Base-by-base conservation (phyloP, 768 basidiomycete species). In the Lentinula detonsa region DNA sequence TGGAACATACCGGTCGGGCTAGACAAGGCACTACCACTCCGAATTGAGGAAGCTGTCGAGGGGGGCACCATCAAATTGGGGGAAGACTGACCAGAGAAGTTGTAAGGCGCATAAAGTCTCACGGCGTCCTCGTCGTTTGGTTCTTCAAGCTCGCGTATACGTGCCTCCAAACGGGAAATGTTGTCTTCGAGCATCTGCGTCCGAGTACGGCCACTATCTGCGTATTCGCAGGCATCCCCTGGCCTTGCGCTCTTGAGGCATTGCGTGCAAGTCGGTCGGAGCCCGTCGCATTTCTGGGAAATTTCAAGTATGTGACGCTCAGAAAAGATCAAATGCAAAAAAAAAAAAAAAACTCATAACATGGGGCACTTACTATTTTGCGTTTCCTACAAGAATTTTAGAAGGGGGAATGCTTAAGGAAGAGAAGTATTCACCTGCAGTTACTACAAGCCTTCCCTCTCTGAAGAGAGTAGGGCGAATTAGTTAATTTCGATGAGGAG, bases 171-270 rank as follows among this genome's bases (percentile, higher is more conserved):
- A 4, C 73, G 71, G 0, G 69, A 58, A 15, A 82, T 65, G 2
- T 79, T 71, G 10, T 78, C 76, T 64, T 81, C 79, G 7, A 81
- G 66, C 2, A 70, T 66, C 53, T 80, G 65, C 0, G 73, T 79
- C 7, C 69, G 68, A 1, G 80, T 71, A 37, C 75, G 74, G 11
- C 67, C 67, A 7, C 70, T 74, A 49, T 80, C 80, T 0, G 73
- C 72, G 60, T 80, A 80, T 66, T 80, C 79, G 59, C 79, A 80
- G 42, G 80, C 79, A 5, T 75, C 76, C 6, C 58, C 64, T 28
- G 61, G 61, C n/a, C 76, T 68, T 46, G 75, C 71, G 0, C 72
- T 71, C 4, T 74, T 66, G 10, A 70, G 61, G 62, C 79, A 80
- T 57, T 74, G 80, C 8, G 70, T 68, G 57, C 79, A 80, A 3